Evolutionary conservation across 2,329 filamentous ascomycete genomes (phyloP).

Genomic region (Neonectria neomacrospora): DNA sequence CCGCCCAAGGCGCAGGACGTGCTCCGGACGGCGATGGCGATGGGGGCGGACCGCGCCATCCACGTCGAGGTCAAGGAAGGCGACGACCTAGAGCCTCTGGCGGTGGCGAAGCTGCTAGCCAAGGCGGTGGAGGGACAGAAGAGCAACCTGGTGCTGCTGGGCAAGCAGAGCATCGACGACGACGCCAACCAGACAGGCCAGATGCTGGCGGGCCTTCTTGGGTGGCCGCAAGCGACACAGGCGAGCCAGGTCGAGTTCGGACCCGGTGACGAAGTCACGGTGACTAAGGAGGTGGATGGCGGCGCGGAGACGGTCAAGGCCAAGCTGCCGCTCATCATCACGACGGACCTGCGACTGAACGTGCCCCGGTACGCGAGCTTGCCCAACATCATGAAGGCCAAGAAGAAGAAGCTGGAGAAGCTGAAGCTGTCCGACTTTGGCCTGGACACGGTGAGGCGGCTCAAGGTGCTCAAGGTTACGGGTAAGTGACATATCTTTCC

Average conservation of each 20-base stretch:
- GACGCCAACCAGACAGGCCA: conserved; percentile 96
- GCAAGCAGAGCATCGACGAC: conserved; percentile 98
- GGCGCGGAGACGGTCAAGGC: conserved; percentile 90
- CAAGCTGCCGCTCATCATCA: conserved; percentile 91
- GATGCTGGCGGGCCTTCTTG: conserved; percentile 93
- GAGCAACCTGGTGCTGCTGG: conserved; percentile 90
- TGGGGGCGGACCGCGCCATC: conserved; percentile 93
- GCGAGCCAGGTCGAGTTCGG: conserved; percentile 85
- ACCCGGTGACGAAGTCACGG: conserved; percentile 75
- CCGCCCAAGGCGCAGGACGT: conserved; percentile 89
- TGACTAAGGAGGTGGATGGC: conserved; percentile 94
- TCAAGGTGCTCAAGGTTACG: conserved; percentile 91
- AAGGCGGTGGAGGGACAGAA: conserved; percentile 85
- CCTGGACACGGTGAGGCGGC: conserved; percentile 75
- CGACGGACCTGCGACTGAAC: conserved; percentile 93
- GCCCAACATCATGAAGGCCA: conserved; percentile 99
- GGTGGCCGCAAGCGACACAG: conserved; percentile 95
- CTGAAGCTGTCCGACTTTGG: conserved; percentile 86
- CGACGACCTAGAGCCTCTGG: conserved; percentile 84
- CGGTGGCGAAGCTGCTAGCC: conserved; percentile 90
- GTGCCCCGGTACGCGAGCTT: conserved; percentile 94
- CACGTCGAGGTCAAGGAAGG: conserved; percentile 84
- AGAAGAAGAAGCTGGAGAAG: conserved; percentile 99
- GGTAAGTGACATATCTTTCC: conserved; percentile 62
- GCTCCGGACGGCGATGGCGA: conserved; percentile 96